Evolutionary conservation across 768 basidiomycete genomes (phyloP).

Genomic region (Pleurotus ostreatus): DNA sequence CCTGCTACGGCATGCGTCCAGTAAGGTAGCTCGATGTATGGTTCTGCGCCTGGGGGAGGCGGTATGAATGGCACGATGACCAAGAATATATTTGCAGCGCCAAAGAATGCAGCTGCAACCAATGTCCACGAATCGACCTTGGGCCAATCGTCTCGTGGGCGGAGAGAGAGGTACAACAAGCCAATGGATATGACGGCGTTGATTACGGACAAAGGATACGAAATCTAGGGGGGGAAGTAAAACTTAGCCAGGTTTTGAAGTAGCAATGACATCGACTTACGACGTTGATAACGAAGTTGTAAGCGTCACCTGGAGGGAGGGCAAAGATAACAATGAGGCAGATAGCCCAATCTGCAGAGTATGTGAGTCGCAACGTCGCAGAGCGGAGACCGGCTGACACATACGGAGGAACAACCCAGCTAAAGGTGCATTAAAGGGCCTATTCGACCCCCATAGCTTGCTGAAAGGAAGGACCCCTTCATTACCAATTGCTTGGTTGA

Average conservation of each 20-base stretch:
- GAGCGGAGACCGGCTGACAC: conserved; percentile 17
- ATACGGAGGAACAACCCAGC: conserved; percentile 51
- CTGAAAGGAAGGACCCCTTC: conserved; percentile 62
- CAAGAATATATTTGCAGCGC: conserved; percentile 57
- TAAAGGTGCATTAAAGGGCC: conserved; percentile 59
- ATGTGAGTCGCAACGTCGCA: background rate
- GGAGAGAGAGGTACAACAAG: conserved; percentile 33
- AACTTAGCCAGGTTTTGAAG: background rate
- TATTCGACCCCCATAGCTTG: conserved; percentile 55
- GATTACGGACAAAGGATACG: conserved; percentile 47
- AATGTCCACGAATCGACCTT: conserved; percentile 13
- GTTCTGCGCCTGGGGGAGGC: conserved; percentile 42
- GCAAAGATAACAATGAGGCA: conserved; percentile 34
- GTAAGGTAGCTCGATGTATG: conserved; percentile 53
- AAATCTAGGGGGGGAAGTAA: conserved; percentile 20
- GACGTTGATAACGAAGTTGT: conserved; percentile 55
- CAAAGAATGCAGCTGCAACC: conserved; percentile 41
- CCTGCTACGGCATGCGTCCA: conserved; percentile 42
- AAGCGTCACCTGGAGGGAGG: conserved; percentile 63
- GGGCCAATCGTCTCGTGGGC: conserved; percentile 23
- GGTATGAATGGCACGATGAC: conserved; percentile 48
- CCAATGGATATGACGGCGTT: conserved; percentile 51
- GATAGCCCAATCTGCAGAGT: conserved; percentile 27
- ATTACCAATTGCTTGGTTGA: conserved; percentile 60
- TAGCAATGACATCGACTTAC: conserved; percentile 27